phyloP scores from a whole-genome alignment of 225 moss, liverwort and hornwort species.

The Pseudoscleropodium purum region DNA sequence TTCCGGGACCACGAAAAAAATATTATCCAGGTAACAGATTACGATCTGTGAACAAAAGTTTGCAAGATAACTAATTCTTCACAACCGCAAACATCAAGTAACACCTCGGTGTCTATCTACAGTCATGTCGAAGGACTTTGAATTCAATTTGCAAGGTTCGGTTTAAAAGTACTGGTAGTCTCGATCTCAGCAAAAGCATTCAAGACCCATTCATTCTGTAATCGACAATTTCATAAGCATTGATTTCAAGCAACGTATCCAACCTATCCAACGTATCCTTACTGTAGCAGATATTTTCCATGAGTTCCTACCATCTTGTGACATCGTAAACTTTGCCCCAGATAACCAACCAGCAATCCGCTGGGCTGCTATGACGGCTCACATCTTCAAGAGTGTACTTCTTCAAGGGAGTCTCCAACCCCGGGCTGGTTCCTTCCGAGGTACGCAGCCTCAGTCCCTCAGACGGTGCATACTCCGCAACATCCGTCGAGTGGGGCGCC shows the following conservation, averaged over 20 bases:
- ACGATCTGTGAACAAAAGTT: neutral
- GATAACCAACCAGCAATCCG: slow-evolving; percentile 91
- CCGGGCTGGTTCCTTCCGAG: neutral
- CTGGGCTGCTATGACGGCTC: slow-evolving; percentile 58
- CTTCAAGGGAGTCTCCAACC: slow-evolving; percentile 21
- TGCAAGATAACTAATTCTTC: neutral
- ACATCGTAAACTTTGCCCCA: slow-evolving; percentile 97
- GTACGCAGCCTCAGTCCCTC: slow-evolving; percentile 31
- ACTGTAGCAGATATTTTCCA: neutral
- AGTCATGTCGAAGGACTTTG: neutral
- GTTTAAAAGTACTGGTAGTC: no score
- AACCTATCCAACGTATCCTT: neutral
- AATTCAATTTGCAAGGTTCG: neutral
- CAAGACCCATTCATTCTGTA: neutral
- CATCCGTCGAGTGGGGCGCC: slow-evolving; percentile 47
- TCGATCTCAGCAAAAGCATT: neutral
- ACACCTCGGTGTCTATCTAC: neutral
- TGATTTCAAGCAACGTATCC: neutral
- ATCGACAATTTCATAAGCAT: neutral
- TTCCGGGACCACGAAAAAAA: neutral
- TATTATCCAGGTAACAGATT: neutral
- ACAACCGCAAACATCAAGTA: neutral
- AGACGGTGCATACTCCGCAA: slow-evolving; percentile 14
- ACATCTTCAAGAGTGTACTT: slow-evolving; percentile 79
- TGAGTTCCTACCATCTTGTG: slow-evolving; percentile 57